Evolutionary conservation across 2,329 filamentous ascomycete genomes (phyloP).

Genomic region (Diaporthe citri): DNA sequence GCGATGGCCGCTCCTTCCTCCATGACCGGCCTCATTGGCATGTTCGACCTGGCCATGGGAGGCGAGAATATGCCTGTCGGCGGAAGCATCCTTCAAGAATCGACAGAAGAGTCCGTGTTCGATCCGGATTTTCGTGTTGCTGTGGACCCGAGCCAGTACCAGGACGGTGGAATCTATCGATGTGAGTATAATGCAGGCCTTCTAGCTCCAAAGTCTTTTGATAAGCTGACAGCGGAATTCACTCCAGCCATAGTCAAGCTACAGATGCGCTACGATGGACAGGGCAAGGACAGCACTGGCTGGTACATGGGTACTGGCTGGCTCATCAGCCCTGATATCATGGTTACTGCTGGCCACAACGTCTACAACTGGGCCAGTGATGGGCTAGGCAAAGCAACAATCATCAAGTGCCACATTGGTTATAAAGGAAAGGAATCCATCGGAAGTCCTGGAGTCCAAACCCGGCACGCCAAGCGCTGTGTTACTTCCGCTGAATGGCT

Average conservation of each 20-base stretch:
- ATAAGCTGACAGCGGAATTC: not conserved
- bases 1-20: not conserved
- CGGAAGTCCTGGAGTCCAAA: not conserved
- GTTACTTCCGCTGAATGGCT: constrained; percentile 2
- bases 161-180: not conserved
- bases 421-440: not conserved
- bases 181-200: not conserved
- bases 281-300: not conserved
- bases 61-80: not conserved
- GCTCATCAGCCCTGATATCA: not conserved
- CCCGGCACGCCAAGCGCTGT: not conserved
- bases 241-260: not conserved
- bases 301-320: not conserved
- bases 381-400: not conserved
- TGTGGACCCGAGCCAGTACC: not conserved
- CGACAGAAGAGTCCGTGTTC: not conserved
- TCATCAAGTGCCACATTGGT: constrained; percentile 5
- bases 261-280: not conserved
- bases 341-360: not conserved
- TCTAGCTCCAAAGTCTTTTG: not conserved
- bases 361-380: not conserved
- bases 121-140: not conserved
- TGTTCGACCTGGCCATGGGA: not conserved
- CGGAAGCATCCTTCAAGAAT: not conserved
- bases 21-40: not conserved